Conservation (phyloP, 208 protist genomes). For the Acanthamoeba triangularis region DNA sequence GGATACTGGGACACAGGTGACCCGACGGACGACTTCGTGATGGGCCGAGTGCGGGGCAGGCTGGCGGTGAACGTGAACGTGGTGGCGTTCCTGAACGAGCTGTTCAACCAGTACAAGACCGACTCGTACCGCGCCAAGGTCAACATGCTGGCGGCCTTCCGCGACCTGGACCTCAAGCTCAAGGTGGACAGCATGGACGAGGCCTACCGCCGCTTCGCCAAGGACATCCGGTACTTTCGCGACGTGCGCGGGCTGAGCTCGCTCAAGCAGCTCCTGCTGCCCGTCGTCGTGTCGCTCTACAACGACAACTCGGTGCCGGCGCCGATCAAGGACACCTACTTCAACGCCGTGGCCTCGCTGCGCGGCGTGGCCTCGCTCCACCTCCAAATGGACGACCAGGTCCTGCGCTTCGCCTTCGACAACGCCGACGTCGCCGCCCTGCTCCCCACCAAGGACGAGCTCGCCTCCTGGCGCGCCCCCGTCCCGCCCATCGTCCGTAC, state of each 20-base stretch:
- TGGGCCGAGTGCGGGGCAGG: neutral
- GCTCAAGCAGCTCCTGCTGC: conserved; percentile 7
- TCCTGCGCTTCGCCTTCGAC: conserved; percentile 24
- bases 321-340: conserved; percentile 67
- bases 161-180: conserved; percentile 51
- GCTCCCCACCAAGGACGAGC: conserved; percentile 46
- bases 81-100: conserved; percentile 48
- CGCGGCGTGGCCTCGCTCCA: conserved; percentile 17
- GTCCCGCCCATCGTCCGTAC: neutral
- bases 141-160: conserved; percentile 51
- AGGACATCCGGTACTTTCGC: neutral
- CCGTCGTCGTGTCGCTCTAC: neutral
- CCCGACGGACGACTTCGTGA: conserved; percentile 15
- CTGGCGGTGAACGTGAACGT: neutral
- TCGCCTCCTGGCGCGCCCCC: neutral
- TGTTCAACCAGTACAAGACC: conserved; percentile 21
- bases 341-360: neutral
- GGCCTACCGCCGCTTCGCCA: neutral
- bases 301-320: conserved; percentile 43
- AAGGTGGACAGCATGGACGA: conserved; percentile 13
- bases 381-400: conserved; percentile 25
- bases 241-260: conserved; percentile 22
- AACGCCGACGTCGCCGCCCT: conserved; percentile 25
- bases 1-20: neutral
- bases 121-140: neutral